phyloP scores from a whole-genome alignment of 371 early-diverging fungal genomes.

The Zychaea mexicana region DNA sequence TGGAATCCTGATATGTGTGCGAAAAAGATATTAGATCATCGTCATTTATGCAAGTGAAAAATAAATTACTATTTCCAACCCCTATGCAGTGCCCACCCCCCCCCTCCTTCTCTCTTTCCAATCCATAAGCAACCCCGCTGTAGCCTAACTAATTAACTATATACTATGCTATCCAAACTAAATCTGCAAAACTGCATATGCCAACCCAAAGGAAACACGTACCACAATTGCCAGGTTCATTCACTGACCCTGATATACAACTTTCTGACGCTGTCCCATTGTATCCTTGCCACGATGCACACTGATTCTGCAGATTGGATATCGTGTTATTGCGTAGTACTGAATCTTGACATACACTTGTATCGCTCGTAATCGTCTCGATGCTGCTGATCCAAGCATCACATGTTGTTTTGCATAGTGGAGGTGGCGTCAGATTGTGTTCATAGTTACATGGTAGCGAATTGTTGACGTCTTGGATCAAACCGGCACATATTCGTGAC shows the following conservation, averaged over 20 bases:
- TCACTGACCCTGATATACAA: conserved; percentile 39
- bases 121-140: no score
- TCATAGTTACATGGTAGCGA: conserved; percentile 45
- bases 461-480: conserved; percentile 34
- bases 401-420: conserved; percentile 45
- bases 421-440: conserved; percentile 28
- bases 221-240: conserved; percentile 49
- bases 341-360: neutral
- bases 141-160: no score
- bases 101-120: no score
- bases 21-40: no score
- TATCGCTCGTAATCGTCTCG: conserved; percentile 24
- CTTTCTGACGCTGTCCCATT: conserved; percentile 20
- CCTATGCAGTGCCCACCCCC: neutral
- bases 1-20: conserved; percentile 38
- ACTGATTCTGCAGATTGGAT: conserved; percentile 19
- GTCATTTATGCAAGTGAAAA: neutral
- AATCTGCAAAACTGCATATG: no score
- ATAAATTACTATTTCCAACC: neutral
- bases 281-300: conserved; percentile 39
- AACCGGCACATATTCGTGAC: conserved; percentile 31
- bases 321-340: neutral
- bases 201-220: conserved; percentile 7
- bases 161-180: no score
- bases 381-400: conserved; percentile 34